phyloP scores from a whole-genome alignment of 2,329 filamentous ascomycete species.

The Penicillium psychrosexuale region DNA sequence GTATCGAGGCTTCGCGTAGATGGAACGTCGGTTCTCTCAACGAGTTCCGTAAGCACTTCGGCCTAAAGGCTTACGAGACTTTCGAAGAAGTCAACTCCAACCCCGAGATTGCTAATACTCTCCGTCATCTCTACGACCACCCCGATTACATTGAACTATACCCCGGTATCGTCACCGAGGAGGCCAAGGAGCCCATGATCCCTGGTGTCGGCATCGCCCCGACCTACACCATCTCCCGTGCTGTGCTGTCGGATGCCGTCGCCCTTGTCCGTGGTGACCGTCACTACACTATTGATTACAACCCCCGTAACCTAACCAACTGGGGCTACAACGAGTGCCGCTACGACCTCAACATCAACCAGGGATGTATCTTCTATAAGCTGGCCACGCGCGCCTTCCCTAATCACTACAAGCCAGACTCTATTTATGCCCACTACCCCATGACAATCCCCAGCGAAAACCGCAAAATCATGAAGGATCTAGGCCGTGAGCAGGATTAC shows the following conservation, averaged over 20 bases:
- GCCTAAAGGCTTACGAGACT: conserved; percentile 68
- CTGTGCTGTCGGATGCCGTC: conserved; percentile 73
- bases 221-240: conserved; percentile 72
- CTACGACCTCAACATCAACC: conserved; percentile 70
- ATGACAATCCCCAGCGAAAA: conserved; percentile 70
- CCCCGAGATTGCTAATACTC: conserved; percentile 63
- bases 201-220: conserved; percentile 73
- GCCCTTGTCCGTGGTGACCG: conserved; percentile 74
- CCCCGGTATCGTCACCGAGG: conserved; percentile 72
- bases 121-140: conserved; percentile 64
- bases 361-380: conserved; percentile 83
- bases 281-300: conserved; percentile 76
- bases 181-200: conserved; percentile 69
- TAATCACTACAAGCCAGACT: conserved; percentile 72
- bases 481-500: conserved; percentile 67
- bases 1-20: conserved; percentile 70
- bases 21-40: conserved; percentile 80
- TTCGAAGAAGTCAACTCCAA: conserved; percentile 85
- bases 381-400: conserved; percentile 77
- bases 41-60: conserved; percentile 80
- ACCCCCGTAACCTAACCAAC: conserved; percentile 70
- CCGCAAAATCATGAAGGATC: conserved; percentile 63
- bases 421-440: conserved; percentile 76
- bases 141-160: conserved; percentile 79
- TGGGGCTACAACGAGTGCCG: conserved; percentile 77